These are phyloP conservation scores for Mycosphaerelloides madeirae DNA, from an alignment of 2,329 filamentous ascomycete species.

Conservation along the genomic window DNA sequence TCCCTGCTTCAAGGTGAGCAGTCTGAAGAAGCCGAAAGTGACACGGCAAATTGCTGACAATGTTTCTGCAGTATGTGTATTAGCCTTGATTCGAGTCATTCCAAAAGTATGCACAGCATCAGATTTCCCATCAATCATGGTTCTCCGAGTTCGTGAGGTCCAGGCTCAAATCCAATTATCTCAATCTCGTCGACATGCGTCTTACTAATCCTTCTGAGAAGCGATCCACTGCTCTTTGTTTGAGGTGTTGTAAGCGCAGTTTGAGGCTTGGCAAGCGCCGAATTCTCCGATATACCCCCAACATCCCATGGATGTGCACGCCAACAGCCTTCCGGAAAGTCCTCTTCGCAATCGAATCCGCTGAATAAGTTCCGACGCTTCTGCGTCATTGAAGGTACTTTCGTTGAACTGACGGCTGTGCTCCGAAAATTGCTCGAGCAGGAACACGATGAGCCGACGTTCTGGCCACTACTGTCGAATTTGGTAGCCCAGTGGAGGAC, in stretches of 20 bases:
- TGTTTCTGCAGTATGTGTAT: background rate
- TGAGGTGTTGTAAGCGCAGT: too few relatives aligned
- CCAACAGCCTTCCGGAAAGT: constrained; percentile 15
- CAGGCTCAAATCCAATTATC: too few relatives aligned
- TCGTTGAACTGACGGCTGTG: background rate
- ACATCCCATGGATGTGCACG: constrained; percentile 12
- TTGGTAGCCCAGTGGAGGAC: constrained; percentile 14
- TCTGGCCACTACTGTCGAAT: constrained; percentile 9
- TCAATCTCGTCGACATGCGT: too few relatives aligned
- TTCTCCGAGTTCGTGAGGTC: too few relatives aligned
- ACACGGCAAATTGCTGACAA: background rate
- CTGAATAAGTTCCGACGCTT: constrained; percentile 2
- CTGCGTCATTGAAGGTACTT: background rate
- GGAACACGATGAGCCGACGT: background rate
- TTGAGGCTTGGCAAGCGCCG: too few relatives aligned
- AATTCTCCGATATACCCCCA: background rate
- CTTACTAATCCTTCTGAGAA: too few relatives aligned
- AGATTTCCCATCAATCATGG: too few relatives aligned
- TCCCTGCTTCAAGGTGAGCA: background rate
- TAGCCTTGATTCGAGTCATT: too few relatives aligned
- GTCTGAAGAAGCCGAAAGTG: background rate
- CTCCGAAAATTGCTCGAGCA: constrained; percentile 7
- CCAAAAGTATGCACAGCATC: too few relatives aligned
- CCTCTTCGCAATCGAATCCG: constrained; percentile 10
- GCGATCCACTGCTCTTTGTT: too few relatives aligned